These are phyloP conservation scores for Drechmeria coniospora DNA, from an alignment of 2,329 filamentous ascomycete species.

Conservation along the genomic window DNA sequence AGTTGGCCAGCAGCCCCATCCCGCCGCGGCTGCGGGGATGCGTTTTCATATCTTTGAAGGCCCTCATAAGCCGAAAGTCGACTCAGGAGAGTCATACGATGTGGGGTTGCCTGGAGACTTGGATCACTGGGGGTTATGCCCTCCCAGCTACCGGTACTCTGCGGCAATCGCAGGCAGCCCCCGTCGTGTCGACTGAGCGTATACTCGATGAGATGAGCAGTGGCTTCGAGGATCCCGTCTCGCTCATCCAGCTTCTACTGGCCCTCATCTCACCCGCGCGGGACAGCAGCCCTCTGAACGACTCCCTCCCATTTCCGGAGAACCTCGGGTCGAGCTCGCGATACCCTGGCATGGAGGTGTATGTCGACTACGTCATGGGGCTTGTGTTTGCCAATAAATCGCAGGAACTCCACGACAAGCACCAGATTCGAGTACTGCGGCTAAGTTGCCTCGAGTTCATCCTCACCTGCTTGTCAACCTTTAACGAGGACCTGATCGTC, in stretches of 20 bases:
- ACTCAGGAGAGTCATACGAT: conserved; percentile 52
- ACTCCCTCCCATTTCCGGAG: conserved; percentile 76
- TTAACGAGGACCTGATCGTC: conserved; percentile 86
- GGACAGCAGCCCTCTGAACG: conserved; percentile 47
- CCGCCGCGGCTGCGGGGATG: conserved; percentile 67
- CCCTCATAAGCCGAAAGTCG: conserved; percentile 62
- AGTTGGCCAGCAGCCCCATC: conserved; percentile 63
- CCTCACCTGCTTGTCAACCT: conserved; percentile 60
- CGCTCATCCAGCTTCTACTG: conserved; percentile 66
- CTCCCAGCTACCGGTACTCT: conserved; percentile 17
- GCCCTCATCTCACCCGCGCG: conserved; percentile 53
- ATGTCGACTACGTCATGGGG: conserved; percentile 80
- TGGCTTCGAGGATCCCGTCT: conserved; percentile 71
- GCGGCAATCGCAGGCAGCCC: conserved; percentile 17
- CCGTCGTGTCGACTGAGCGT: conserved; percentile 37
- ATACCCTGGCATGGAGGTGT: conserved; percentile 72
- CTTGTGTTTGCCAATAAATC: conserved; percentile 56
- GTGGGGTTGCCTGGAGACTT: conserved; percentile 70
- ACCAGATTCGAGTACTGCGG: conserved; percentile 58
- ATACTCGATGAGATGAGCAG: conserved; percentile 61
- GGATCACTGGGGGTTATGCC: conserved; percentile 50
- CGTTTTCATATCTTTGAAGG: conserved; percentile 63
- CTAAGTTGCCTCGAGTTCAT: conserved; percentile 77
- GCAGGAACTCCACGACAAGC: conserved; percentile 47
- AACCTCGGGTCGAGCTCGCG: conserved; percentile 63